Base-by-base conservation (phyloP, 345 rosid species). In the Salix viminalis region DNA sequence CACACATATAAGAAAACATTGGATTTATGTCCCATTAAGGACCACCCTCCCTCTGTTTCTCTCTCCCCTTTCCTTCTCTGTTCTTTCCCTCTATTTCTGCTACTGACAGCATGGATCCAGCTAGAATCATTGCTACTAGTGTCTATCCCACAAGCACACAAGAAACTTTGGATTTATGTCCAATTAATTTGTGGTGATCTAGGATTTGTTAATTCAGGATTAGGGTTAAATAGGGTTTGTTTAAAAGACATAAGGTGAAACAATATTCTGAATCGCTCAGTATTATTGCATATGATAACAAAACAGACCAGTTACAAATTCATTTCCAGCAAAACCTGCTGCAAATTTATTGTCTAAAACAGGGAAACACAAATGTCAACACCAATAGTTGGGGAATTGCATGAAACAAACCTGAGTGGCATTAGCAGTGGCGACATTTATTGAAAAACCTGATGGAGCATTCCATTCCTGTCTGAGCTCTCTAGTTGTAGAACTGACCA, bases 391-490 rank as follows among this genome's bases (percentile, higher is more conserved):
- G 21, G 76, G 68, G 62, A 66, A 65, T 11, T 10, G 36, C 14
- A 61, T 66, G 68, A 68, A 75, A 78, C 72, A 78, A 71, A 95
- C 99, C 98, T 95, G 98, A 79, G 92, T 90, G 13, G 96, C 92
- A 84, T 91, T 93, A 69, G 93, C 96, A 83, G 96, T 91, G 64
- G 98, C 97, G 79, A 95, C 99, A 85, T 95, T 95, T 74, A 93
- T 81, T 23, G 97, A 86, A 81, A 81, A 93, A 54, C 92, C 96
- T 70, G 87, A 77, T 28, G 96, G 97, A 72, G 97, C 91, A 81
- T 80, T 73, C 99, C 98, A 95, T 72, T 89, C 93, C 82, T 86
- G n/a, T 37, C 86, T 82, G 62, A 91, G 85, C 82, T 89, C 91
- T 85, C 96, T 87, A 48, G 96, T 83, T 32, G 85, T 78, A 23